Evolutionary conservation across 441 rosid species (phyloP).

Genomic region (Gossypium schwendimanii): DNA sequence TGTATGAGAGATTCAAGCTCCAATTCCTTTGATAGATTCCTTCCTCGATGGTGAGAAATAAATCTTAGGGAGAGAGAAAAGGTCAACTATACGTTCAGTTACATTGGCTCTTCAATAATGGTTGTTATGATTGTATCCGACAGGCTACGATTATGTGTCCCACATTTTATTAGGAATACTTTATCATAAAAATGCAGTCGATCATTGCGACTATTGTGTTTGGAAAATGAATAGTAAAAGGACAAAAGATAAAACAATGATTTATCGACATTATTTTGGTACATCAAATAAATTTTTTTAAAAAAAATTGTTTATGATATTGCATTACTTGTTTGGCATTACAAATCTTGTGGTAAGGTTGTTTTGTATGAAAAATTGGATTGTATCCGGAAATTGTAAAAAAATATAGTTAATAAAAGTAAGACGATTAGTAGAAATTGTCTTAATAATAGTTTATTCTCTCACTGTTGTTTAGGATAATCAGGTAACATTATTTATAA

Average conservation of each 20-base stretch:
- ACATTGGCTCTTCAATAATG: not conserved
- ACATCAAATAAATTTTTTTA: not conserved
- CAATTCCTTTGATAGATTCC: not conserved
- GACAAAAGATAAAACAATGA: not conserved
- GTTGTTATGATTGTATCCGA: not conserved
- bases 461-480: too few species aligned
- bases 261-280: not conserved
- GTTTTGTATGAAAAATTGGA: too few species aligned
- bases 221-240: not conserved
- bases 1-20: constrained; percentile 3
- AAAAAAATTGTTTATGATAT: too few species aligned
- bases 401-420: too few species aligned
- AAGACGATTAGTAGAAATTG: too few species aligned
- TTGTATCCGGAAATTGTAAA: too few species aligned
- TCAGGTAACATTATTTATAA: too few species aligned
- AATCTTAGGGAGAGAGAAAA: not conserved
- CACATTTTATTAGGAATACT: not conserved
- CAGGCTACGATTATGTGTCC: not conserved
- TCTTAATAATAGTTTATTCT: too few species aligned
- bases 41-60: not conserved
- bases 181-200: not conserved
- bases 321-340: too few species aligned
- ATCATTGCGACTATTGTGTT: not conserved
- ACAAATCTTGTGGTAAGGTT: too few species aligned
- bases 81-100: not conserved